Evolutionary conservation across 1,284 basidiomycete species (phyloP), one percentile per base, ranked within the genome.

Genomic region (Limonomyces culmigenus): DNA sequence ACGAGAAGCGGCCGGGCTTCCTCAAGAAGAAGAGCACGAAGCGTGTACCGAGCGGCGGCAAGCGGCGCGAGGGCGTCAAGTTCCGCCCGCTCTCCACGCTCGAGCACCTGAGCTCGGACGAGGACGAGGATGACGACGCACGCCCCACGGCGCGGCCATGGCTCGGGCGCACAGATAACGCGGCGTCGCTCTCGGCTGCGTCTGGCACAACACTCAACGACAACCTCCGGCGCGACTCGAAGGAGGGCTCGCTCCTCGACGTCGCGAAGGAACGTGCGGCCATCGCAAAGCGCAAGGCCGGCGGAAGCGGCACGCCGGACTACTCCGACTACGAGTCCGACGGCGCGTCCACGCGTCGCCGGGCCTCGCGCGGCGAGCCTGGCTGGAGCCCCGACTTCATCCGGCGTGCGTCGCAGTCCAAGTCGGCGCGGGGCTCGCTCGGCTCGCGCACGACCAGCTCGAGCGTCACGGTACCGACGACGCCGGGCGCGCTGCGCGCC

Each of bases 401-500:
- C 8, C 30, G 30, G 10, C 6, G 8, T 6, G 30, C 30, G 15
- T 10, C 10, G 10, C 30, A 10, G 8, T 6, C 10, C 6, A 32
- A 8, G 6, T 32, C 30, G 15, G 16, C 11, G 10, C 10, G 16
- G 8, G 16, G 10, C 8, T 32, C 30, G 10, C 16, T 32, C 10
- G 16, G 10, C 8, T 32, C 30, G 10, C 16, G 8, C 10, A 32
- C 10, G 30, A 16, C 8, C 8, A 32, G 30, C 8, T 6, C 10
- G 15, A 8, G 10, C 6, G 16, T 32, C 8, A 27, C 23, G n/a
- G n/a, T 27, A 8, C 8, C 23, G 8, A n/a, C 10, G 6, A 32
- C 10, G 6, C 6, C 30, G 6, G 10, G 10, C 11, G 30, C 10
- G 15, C 43, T 50, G 11, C 53, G 54, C 2, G 50, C 68, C 1